Conservation (phyloP, 2,329 filamentous ascomycete species). For the Botrytis medusae region DNA sequence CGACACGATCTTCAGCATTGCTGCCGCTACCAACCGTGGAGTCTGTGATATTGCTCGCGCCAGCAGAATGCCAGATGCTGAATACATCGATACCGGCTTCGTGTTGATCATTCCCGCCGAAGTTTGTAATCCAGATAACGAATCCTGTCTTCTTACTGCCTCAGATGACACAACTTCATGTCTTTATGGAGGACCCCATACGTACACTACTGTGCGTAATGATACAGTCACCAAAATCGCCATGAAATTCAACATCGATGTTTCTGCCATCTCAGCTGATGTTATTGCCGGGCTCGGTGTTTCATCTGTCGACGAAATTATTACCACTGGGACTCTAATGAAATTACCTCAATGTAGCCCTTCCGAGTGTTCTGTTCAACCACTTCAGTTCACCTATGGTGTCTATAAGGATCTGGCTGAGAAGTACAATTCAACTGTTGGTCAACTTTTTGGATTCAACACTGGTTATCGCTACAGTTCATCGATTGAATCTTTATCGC, state of each 20-base stretch:
- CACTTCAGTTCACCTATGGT: neutral
- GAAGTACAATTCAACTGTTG: neutral
- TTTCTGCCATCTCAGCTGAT: neutral
- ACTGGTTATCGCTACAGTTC: neutral
- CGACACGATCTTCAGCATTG: neutral
- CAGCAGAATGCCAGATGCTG: conserved; percentile 10
- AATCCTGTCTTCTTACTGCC: neutral
- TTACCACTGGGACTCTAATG: neutral
- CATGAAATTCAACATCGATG: neutral
- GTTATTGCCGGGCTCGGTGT: neutral
- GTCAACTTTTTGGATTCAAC: neutral
- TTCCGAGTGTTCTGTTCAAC: neutral
- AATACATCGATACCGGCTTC: neutral
- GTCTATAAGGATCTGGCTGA: conserved; percentile 6
- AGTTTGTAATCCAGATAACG: neutral
- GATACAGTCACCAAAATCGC: neutral
- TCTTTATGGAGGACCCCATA: conserved; percentile 2
- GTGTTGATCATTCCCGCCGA: conserved; percentile 1
- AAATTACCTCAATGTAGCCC: conserved; percentile 1
- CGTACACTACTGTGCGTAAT: neutral
- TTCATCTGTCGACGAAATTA: neutral
- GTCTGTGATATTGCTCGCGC: conserved; percentile 3
- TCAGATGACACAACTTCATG: neutral
- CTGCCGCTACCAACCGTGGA: conserved; percentile 2
- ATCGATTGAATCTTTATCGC: neutral